Evolutionary conservation across 1,284 basidiomycete genomes (phyloP), one percentile per base, ranked within the genome.

Genomic region (Coniophora puteana): DNA sequence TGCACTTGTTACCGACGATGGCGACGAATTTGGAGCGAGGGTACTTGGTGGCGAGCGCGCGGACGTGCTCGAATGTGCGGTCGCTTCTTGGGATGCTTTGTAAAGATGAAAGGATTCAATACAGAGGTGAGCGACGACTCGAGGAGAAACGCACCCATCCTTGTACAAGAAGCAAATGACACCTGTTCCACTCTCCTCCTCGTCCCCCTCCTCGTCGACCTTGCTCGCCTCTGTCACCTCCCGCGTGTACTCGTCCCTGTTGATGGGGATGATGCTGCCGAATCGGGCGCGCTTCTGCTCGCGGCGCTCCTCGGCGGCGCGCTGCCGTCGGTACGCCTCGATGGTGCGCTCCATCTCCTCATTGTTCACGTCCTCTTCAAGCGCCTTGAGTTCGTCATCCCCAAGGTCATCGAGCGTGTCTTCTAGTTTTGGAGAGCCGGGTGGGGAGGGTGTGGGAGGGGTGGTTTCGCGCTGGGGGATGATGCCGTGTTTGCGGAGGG

Each of bases 1-100:
- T 97, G 68, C 95, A 98, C 64, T 95, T 91, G 66, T 91, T 82
- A 22, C 93, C 93, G 2, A 95, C 82, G 53, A 99, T 98, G 26
- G 89, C 92, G 47, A 98, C 89, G 55, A 99, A 98, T 65, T 98
- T 98, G 8, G 93, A 91, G 20, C 85, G 80, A 3, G 93, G 90
- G 62, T 97, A 87, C 40, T 83, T 80, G 21, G 73, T 71, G 0
- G 95, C 93, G 3, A 98, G 71, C 1, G 72, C 74, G 13, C 75
- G 72, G 24, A 99, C 67, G 41, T 93, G 86, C 24, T 75, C 69
- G 34, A 78, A 78, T 8, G 93, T 68, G 34, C 85, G 80, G 45
- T 92, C 83, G 43, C 90, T 94, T 36, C 83, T 75, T 14, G 83
- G 80, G 35, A 93, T 74, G 6, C 92, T n/a, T n/a, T 94, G 52